Base-by-base conservation (phyloP, 768 basidiomycete genomes). In the Phlebiopsis flavidoalba region DNA sequence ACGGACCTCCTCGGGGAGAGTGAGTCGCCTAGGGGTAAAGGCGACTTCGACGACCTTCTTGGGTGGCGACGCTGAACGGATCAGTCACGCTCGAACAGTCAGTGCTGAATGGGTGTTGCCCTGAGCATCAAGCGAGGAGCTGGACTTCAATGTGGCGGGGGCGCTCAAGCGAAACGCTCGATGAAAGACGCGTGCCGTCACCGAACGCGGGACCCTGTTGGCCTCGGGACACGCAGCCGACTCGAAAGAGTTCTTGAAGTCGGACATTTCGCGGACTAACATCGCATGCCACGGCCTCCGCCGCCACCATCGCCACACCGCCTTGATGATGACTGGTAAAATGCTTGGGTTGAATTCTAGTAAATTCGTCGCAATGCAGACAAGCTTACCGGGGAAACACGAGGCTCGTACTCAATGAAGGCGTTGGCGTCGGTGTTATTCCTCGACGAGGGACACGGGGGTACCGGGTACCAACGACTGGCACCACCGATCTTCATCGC, bases 1-100 rank as follows among this genome's bases (percentile, higher is more conserved):
- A 51, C 96, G 86, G 59, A 95, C 79, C 68, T 95, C 90, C 60
- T 98, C 95, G 35, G 91, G 87, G 47, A 98, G 83, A n/a, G 71
- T 96, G 92, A 24, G 90, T 94, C 24, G 97, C 96, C n/a, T n/a
- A n/a, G n/a, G 26, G 97, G 97, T n/a, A n/a, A n/a, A n/a, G 0
- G 97, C 97, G 53, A 97, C 95, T 75, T 98, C 97, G 63, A 98
- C 97, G 62, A 99, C 96, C 75, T 98, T 99, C 73, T 99, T n/a
- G n/a, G 97, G 76, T 99, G 97, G 61, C 97, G 82, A 62, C 97
- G 80, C 74, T 99, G 97, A 11, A 99, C 97, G 33, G 97, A 98
- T 72, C 97, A 99, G 73, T 99, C 97, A 72, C 97, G 94, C 74
- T 99, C 97, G 67, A 98, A 99, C 33, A 99, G 85, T n/a, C n/a